Evolutionary conservation across 73 alveolate species (phyloP).

Genomic region (Tetrahymena malaccensis): DNA sequence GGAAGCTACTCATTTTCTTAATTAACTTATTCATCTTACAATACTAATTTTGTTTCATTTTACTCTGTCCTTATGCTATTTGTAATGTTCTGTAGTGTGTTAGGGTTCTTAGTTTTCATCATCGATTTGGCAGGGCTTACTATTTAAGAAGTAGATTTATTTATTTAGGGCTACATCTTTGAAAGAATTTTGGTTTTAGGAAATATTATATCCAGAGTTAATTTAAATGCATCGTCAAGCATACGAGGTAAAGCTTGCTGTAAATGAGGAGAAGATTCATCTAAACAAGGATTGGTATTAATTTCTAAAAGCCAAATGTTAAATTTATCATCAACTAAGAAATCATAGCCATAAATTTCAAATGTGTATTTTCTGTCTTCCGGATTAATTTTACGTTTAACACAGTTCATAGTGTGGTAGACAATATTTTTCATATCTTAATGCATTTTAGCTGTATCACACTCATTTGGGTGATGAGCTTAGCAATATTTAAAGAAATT

Average conservation of each 20-base stretch:
- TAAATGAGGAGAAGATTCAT: conserved; percentile 50
- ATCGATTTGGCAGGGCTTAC: neutral
- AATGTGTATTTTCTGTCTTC: conserved; percentile 54
- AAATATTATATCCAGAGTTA: conserved; percentile 56
- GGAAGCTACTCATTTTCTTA: neutral
- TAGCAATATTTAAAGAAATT: conserved; percentile 60
- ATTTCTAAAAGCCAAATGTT: conserved; percentile 69
- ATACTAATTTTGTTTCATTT: neutral
- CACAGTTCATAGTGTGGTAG: conserved; percentile 29
- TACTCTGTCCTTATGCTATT: neutral
- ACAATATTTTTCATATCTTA: conserved; percentile 42
- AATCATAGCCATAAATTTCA: conserved; percentile 79
- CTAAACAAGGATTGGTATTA: conserved; percentile 74
- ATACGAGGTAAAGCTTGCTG: conserved; percentile 49
- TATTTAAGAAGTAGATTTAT: neutral
- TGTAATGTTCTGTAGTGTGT: neutral
- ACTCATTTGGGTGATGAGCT: conserved; percentile 32
- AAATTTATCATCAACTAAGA: conserved; percentile 52
- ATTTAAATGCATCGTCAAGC: conserved; percentile 63
- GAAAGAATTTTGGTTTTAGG: conserved; percentile 29
- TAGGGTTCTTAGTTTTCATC: neutral
- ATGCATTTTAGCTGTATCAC: conserved; percentile 37
- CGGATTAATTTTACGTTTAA: conserved; percentile 38
- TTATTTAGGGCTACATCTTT: neutral
- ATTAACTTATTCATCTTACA: neutral